Percentiles rank a stretch among this genome's conserved stretches.
Evolutionary conservation across 768 basidiomycete genomes (phyloP).

Genomic region (Lentinula sp.): DNA sequence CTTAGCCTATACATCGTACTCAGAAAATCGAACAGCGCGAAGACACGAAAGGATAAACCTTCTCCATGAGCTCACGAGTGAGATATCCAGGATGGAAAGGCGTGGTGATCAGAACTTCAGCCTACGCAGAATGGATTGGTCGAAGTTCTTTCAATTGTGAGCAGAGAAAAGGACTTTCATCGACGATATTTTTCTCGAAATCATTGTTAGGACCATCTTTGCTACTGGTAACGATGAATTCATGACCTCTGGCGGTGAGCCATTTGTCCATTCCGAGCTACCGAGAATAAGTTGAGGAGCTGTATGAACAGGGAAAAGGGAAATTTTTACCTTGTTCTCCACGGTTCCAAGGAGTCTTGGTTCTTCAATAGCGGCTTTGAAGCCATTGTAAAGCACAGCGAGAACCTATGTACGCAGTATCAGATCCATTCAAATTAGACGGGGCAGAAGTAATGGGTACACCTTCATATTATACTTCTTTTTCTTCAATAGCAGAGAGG

Average conservation of each 20-base stretch:
- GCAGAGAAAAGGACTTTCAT: constrained; percentile 38
- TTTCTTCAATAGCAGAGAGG: not conserved
- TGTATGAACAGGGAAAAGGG: not conserved
- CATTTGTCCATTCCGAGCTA: constrained; percentile 71
- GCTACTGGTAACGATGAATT: constrained; percentile 68
- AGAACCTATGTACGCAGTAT: constrained; percentile 49
- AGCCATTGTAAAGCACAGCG: constrained; percentile 69
- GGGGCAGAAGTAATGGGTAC: not conserved
- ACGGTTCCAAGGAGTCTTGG: constrained; percentile 76
- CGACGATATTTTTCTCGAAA: constrained; percentile 78
- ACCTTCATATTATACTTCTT: not conserved
- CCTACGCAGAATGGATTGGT: constrained; percentile 28
- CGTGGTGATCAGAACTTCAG: constrained; percentile 76
- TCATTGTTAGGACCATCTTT: constrained; percentile 79
- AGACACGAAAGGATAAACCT: not conserved
- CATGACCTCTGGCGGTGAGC: constrained; percentile 68
- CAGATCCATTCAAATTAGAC: not conserved
- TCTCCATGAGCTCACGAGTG: constrained; percentile 55
- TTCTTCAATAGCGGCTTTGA: constrained; percentile 58
- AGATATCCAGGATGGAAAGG: constrained; percentile 87
- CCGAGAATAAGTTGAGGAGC: not conserved
- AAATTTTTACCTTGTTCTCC: constrained; percentile 58
- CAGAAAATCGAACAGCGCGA: not conserved
- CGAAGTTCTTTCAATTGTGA: not conserved
- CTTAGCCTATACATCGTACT: constrained; percentile 47